Conservation (phyloP, 139 green algal genomes). For the Picochlorum sp. region DNA sequence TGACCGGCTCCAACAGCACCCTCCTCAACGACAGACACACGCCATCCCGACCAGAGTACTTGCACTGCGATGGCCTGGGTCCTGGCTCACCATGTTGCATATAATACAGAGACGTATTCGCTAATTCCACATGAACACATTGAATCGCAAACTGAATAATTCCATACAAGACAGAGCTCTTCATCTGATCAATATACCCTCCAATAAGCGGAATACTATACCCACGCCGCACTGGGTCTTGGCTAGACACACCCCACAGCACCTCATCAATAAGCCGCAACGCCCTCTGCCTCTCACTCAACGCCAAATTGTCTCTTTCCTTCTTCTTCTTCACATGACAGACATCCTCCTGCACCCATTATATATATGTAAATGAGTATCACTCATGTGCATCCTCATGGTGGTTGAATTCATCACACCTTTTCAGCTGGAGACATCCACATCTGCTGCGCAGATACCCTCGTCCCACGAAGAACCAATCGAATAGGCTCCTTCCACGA, state of each 20-base stretch:
- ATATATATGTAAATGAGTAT: no score
- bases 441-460: no score
- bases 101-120: constrained; percentile 25
- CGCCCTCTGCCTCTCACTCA: no score
- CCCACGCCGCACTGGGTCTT: not conserved
- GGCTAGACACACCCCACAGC: constrained; percentile 29
- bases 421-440: no score
- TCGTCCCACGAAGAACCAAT: not conserved
- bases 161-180: constrained; percentile 6
- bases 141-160: constrained; percentile 23
- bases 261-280: constrained; percentile 28
- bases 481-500: not conserved
- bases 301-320: no score
- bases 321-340: no score
- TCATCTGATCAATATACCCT: constrained; percentile 2
- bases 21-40: constrained; percentile 23
- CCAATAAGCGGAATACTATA: not conserved
- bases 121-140: constrained; percentile 26
- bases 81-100: constrained; percentile 39
- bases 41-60: constrained; percentile 32
- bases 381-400: no score
- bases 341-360: no score
- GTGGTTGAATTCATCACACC: no score
- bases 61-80: constrained; percentile 16
- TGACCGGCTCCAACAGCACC: constrained; percentile 21